A percentile compares a stretch with the other conserved stretches of the same genome.
phyloP scores from a whole-genome alignment of 306 rosid genomes.

The Cercis canadensis region DNA sequence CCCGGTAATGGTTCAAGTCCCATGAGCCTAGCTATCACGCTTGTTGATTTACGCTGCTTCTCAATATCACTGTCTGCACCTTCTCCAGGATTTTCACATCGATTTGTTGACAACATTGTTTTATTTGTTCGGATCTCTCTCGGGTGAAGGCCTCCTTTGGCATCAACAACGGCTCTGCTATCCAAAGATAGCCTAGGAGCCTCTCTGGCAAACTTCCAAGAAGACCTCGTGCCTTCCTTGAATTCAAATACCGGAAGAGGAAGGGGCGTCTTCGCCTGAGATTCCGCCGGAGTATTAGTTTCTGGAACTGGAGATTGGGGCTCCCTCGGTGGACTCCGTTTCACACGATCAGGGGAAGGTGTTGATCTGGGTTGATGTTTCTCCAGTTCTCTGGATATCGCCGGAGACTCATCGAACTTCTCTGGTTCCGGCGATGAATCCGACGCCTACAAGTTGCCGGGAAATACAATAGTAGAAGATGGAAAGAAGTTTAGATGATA shows the following conservation, averaged over 20 bases:
- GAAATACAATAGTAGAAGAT: neutral
- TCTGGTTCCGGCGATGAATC: conserved; percentile 47
- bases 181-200: conserved; percentile 92
- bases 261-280: conserved; percentile 45
- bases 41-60: conserved; percentile 77
- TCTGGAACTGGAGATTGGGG: conserved; percentile 44
- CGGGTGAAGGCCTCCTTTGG: conserved; percentile 72
- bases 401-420: conserved; percentile 39
- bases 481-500: neutral
- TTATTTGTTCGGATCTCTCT: conserved; percentile 68
- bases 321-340: conserved; percentile 42
- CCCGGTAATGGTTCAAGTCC: conserved; percentile 73
- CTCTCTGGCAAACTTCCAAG: conserved; percentile 92
- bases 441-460: conserved; percentile 34
- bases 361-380: conserved; percentile 35
- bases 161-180: conserved; percentile 86
- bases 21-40: conserved; percentile 92
- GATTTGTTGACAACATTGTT: conserved; percentile 40
- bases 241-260: conserved; percentile 70
- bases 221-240: conserved; percentile 76
- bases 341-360: conserved; percentile 60
- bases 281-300: conserved; percentile 6
- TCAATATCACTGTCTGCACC: conserved; percentile 46
- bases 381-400: conserved; percentile 40
- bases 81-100: conserved; percentile 35